These are phyloP conservation scores for Apophysomyces elegans DNA, from an alignment of 371 early-diverging fungal species.

Conservation along the genomic window DNA sequence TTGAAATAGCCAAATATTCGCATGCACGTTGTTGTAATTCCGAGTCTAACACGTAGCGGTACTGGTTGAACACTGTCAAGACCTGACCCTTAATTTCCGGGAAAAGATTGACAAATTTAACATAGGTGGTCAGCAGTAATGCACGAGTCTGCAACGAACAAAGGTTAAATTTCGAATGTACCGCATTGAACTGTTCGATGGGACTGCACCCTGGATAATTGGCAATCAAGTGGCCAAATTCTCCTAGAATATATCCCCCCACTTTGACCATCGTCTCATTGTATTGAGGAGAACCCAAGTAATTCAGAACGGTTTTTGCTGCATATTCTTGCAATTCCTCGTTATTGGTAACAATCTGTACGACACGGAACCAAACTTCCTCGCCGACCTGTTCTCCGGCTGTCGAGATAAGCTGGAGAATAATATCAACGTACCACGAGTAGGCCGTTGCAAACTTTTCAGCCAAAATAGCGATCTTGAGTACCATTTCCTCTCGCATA, in stretches of 20 bases:
- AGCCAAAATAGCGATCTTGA: conserved; percentile 97
- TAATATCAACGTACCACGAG: conserved; percentile 98
- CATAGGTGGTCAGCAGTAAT: conserved; percentile 87
- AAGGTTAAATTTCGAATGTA: conserved; percentile 88
- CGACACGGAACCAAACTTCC: conserved; percentile 96
- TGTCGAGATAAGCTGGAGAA: conserved; percentile 91
- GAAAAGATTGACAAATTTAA: conserved; percentile 94
- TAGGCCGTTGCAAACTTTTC: conserved; percentile 97
- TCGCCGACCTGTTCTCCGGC: conserved; percentile 96
- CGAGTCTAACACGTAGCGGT: conserved; percentile 86
- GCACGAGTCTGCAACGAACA: conserved; percentile 82
- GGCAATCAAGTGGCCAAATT: conserved; percentile 95
- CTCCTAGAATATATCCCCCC: conserved; percentile 95
- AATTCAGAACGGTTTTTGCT: conserved; percentile 80
- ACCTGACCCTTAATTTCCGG: conserved; percentile 95
- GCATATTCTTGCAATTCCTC: conserved; percentile 95
- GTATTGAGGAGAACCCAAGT: conserved; percentile 82
- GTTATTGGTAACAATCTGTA: conserved; percentile 93
- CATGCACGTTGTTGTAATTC: conserved; percentile 97
- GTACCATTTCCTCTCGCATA: conserved; percentile 94
- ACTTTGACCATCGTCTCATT: conserved; percentile 95
- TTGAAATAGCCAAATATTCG: conserved; percentile 91
- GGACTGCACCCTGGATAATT: conserved; percentile 84
- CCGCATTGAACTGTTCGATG: conserved; percentile 89
- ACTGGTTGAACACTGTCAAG: conserved; percentile 81